Evolutionary conservation across 805 yeast species (phyloP), one percentile per base, ranked within the genome.

Genomic region (Diddensiella santjacobensis): DNA sequence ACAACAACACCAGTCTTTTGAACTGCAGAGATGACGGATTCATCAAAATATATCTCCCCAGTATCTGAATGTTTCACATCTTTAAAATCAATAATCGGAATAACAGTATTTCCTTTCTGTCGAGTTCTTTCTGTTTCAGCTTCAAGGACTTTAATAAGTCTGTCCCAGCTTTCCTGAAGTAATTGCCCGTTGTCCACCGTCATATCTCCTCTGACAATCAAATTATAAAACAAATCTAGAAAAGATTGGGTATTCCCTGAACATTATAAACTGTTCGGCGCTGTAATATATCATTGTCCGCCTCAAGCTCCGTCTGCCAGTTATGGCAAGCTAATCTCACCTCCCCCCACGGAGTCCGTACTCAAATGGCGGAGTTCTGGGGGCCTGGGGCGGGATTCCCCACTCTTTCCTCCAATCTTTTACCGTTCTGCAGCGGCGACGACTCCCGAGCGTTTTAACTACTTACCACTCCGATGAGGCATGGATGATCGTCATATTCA

Each of bases 1-100:
- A 70, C 63, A 22, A 64, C 52, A 40, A 61, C 58, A 0, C 73
- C 73, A n/a, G 56, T 50, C 38, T 57, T 49, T n/a, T 45, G 31
- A 19, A 57, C 42, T 13, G 50, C 33, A 3, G 24, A 43, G n/a
- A 44, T 51, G 6, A 42, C 45, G 3, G 31, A 41, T 5, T 44
- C 52, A 22, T 39, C 26, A 33, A 48, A 48, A 22, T 22, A 31
- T 18, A 19, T 22, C 13, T 44, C 35, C 23, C 52, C 48, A 40
- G 38, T 18, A 10, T 20, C 29, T 19, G 19, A 22, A 13, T 26
- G n/a, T 19, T 26, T 33, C 11, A 36, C 38, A 22, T 41, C 47
- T 20, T 33, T 44, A 39, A 44, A 43, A 31, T 48, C 51, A 5
- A 48, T 40, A n/a, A 43, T 22, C 19, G 51, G 46, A 30, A 48